Percentiles rank a stretch among this genome's conserved stretches.
phyloP scores from a whole-genome alignment of 179 eudicot species.

The Monotropa hypopitys region DNA sequence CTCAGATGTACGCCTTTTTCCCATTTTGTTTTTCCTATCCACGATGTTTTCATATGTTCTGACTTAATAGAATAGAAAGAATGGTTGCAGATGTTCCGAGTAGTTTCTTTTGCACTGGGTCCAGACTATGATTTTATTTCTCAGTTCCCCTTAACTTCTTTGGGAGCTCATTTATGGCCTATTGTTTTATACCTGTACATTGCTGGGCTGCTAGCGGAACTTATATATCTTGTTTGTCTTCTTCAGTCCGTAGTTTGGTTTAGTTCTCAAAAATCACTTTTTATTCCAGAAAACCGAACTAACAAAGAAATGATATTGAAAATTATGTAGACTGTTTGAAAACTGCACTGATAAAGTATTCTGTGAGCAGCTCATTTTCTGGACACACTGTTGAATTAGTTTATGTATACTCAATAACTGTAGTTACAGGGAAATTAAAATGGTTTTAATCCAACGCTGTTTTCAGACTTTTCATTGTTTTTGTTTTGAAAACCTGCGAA shows the following conservation, averaged over 20 bases:
- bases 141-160: not conserved
- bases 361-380: not conserved
- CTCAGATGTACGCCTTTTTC: constrained; percentile 46
- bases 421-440: not conserved
- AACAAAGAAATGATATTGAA: not conserved
- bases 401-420: not conserved
- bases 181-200: not conserved
- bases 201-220: not conserved
- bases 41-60: not conserved
- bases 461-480: not conserved
- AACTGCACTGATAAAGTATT: not conserved
- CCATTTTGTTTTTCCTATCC: not conserved
- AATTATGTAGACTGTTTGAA: not conserved
- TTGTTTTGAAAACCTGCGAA: not conserved
- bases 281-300: not conserved
- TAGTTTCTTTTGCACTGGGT: not conserved
- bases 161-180: constrained; percentile 5
- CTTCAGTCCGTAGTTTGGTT: not conserved
- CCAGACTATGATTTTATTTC: constrained; percentile 3
- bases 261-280: not conserved
- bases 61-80: not conserved
- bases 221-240: not conserved
- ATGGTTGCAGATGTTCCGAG: not conserved
- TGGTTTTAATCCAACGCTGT: not conserved
- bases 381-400: not conserved